Conservation (phyloP, 352 stramenopile genomes). For the Pythium rishiriense region DNA sequence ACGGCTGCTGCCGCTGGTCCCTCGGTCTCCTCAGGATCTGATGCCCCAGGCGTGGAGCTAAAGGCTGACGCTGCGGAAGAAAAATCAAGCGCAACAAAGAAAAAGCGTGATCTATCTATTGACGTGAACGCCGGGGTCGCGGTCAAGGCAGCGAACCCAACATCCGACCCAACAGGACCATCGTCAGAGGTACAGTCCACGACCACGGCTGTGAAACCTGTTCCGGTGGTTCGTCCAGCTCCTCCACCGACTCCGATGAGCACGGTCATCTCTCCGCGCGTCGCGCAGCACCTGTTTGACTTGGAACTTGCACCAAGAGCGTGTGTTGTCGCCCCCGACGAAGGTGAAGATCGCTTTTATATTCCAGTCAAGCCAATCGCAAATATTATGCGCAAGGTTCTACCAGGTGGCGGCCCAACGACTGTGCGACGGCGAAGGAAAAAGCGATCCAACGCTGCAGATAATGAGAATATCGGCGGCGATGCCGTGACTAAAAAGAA, state of each 20-base stretch:
- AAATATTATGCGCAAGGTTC: conserved; percentile 69
- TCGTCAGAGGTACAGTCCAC: background rate
- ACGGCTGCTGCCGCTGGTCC: background rate
- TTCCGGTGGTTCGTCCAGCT: background rate
- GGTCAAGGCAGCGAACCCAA: background rate
- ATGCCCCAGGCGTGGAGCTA: background rate
- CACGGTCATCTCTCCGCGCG: conserved; percentile 47
- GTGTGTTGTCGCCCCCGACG: conserved; percentile 36
- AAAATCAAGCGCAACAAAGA: conserved; percentile 5
- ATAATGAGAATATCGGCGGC: conserved; percentile 9
- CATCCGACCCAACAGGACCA: background rate
- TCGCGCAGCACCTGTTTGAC: conserved; percentile 71
- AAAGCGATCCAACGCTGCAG: background rate
- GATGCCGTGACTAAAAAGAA: conserved; percentile 12
- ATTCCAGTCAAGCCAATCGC: conserved; percentile 63
- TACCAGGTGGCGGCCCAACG: conserved; percentile 29
- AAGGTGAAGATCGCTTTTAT: conserved; percentile 78
- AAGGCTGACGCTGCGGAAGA: background rate
- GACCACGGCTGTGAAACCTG: background rate
- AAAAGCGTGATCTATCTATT: conserved; percentile 25
- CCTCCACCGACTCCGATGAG: background rate
- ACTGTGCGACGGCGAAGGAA: conserved; percentile 10
- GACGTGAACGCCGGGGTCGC: conserved; percentile 6
- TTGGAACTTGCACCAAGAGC: conserved; percentile 55
- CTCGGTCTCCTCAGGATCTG: background rate